Percentiles rank a stretch among this genome's conserved stretches.
Conservation (phyloP, 169 alveolate genomes). For the Ichthyophthirius multifiliis region DNA sequence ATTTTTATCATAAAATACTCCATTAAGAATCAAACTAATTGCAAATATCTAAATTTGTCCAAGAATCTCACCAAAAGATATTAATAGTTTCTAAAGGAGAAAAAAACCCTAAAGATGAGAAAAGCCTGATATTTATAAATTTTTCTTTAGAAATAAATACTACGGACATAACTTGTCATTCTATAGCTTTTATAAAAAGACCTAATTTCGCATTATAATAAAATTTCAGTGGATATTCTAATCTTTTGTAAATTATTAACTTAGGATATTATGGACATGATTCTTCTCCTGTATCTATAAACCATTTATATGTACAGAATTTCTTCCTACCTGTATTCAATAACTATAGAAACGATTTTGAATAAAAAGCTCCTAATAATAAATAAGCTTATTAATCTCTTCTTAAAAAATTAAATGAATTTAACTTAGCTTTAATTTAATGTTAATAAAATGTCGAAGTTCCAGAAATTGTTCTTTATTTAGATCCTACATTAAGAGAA, state of each 20-base stretch:
- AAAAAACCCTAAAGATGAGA: neutral
- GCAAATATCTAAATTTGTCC: neutral
- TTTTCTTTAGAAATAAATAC: neutral
- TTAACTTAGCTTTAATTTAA: constrained; percentile 89
- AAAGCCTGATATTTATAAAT: neutral
- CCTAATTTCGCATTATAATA: neutral
- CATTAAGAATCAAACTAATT: neutral
- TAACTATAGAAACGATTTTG: constrained; percentile 57
- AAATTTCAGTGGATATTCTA: neutral
- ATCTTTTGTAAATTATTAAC: neutral
- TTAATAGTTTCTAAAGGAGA: neutral
- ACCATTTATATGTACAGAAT: constrained; percentile 34
- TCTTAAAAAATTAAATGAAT: constrained; percentile 80
- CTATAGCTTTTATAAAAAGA: neutral
- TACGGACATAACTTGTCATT: neutral
- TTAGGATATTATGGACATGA: constrained; percentile 19
- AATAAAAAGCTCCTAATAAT: constrained; percentile 47
- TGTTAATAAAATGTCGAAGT: constrained; percentile 91
- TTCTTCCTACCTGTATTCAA: constrained; percentile 75
- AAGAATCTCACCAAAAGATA: neutral
- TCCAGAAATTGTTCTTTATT: constrained; percentile 85
- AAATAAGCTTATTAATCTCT: constrained; percentile 64
- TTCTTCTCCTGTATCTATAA: constrained; percentile 26
- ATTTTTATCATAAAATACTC: neutral
- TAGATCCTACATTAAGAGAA: constrained; percentile 86